Evolutionary conservation across 768 basidiomycete genomes (phyloP).

Genomic region (Astraeus odoratus): DNA sequence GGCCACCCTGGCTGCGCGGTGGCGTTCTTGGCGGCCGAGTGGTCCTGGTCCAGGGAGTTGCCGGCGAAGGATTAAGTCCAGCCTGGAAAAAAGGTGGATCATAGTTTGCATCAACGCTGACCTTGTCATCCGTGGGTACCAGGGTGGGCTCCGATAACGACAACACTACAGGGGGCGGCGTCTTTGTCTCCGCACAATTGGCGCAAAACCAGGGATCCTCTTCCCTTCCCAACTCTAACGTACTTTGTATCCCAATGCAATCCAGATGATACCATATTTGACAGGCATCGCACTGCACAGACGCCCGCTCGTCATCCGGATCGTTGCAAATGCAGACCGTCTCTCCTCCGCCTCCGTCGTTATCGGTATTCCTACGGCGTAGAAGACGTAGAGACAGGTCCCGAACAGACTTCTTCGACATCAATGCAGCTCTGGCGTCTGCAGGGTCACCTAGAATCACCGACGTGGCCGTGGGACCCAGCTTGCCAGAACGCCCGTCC

Average conservation of each 20-base stretch:
- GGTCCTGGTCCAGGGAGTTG: constrained; percentile 38
- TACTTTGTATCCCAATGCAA: constrained; percentile 66
- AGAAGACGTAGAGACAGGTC: constrained; percentile 45
- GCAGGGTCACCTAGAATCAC: constrained; percentile 62
- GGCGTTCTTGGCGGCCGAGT: constrained; percentile 43
- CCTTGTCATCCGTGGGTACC: constrained; percentile 54
- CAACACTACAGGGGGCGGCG: constrained; percentile 31
- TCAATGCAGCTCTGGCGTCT: constrained; percentile 66
- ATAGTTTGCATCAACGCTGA: constrained; percentile 31
- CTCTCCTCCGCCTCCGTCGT: constrained; percentile 42
- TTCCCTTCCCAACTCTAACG: constrained; percentile 61
- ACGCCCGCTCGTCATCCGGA: constrained; percentile 61
- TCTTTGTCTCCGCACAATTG: constrained; percentile 41
- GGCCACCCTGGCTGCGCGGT: constrained; percentile 21
- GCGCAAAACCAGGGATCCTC: constrained; percentile 78
- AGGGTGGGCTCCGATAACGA: constrained; percentile 54
- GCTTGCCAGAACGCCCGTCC: constrained; percentile 5
- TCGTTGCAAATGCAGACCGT: constrained; percentile 61
- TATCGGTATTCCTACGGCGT: constrained; percentile 34
- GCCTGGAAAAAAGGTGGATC: constrained; percentile 59
- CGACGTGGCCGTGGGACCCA: constrained; percentile 12
- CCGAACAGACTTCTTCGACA: constrained; percentile 66
- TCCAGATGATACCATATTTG: constrained; percentile 76
- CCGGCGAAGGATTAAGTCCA: constrained; percentile 47
- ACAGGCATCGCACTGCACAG: constrained; percentile 80